Percentiles rank a stretch among this genome's conserved stretches.
phyloP scores from a whole-genome alignment of 441 rosid genomes.

The Daphne laureola region DNA sequence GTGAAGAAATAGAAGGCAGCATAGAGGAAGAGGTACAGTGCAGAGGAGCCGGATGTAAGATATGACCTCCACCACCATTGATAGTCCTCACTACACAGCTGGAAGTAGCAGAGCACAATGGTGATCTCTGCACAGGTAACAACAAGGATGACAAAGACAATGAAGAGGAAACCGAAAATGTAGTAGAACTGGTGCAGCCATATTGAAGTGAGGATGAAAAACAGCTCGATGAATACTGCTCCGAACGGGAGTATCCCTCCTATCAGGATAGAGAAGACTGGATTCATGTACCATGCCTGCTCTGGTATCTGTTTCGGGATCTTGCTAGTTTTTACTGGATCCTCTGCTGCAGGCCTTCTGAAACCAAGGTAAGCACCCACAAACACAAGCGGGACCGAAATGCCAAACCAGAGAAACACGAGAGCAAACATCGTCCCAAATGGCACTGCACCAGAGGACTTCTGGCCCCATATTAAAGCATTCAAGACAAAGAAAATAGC shows the following conservation, averaged over 20 bases:
- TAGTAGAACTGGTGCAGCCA: constrained; percentile 28
- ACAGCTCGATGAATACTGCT: constrained; percentile 26
- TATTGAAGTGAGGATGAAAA: constrained; percentile 25
- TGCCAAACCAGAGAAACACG: constrained; percentile 85
- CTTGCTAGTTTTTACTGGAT: constrained; percentile 1
- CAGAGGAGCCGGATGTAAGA: constrained; percentile 1
- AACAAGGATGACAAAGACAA: constrained; percentile 20
- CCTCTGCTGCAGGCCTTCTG: constrained; percentile 1
- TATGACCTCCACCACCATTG: constrained; percentile 6
- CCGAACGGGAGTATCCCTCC: constrained; percentile 17
- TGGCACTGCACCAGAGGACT: constrained; percentile 89
- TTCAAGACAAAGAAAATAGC: constrained; percentile 71
- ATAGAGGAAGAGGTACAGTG: constrained; percentile 4
- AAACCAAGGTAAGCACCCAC: constrained; percentile 51
- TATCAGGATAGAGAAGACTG: not conserved
- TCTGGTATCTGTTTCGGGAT: not conserved
- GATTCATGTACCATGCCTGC: constrained; percentile 8
- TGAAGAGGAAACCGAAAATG: constrained; percentile 26
- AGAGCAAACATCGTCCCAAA: constrained; percentile 91
- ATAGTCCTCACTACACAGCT: constrained; percentile 6
- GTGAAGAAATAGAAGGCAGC: constrained; percentile 2
- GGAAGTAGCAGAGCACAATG: constrained; percentile 7
- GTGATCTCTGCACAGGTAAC: constrained; percentile 9
- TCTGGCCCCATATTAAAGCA: constrained; percentile 87
- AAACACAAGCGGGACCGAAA: constrained; percentile 82